These are phyloP conservation scores for Alternaria dauci DNA, from an alignment of 2,329 filamentous ascomycete species.

Conservation along the genomic window DNA sequence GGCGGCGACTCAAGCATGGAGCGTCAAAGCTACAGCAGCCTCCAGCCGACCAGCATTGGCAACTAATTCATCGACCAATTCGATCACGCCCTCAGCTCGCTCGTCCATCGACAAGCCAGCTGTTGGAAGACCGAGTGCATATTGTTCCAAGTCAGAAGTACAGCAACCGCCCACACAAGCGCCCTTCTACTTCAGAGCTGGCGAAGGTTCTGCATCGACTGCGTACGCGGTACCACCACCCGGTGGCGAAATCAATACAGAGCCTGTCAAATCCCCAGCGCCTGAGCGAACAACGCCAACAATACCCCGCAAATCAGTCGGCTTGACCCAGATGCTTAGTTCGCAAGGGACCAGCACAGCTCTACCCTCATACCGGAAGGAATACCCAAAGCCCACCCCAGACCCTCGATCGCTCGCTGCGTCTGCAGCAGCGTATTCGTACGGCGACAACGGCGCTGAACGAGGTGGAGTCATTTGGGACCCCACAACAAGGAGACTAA, in stretches of 20 bases:
- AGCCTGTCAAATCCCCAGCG: slow-evolving; percentile 20
- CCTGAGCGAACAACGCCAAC: slow-evolving; percentile 22
- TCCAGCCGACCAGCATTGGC: slow-evolving; percentile 27
- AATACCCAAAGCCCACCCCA: slow-evolving; percentile 52
- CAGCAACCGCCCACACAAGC: slow-evolving; percentile 24
- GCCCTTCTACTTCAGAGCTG: slow-evolving; percentile 38
- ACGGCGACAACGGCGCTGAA: slow-evolving; percentile 32
- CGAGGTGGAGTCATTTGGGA: slow-evolving; percentile 26
- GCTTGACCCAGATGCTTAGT: slow-evolving; percentile 16
- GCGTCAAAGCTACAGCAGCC: slow-evolving; percentile 40
- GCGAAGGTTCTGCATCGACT: slow-evolving; percentile 26
- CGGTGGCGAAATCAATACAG: slow-evolving; percentile 19
- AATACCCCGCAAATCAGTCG: slow-evolving; percentile 34
- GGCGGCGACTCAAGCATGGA: slow-evolving; percentile 71
- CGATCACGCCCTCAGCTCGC: slow-evolving; percentile 33
- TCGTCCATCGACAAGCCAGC: slow-evolving; percentile 42
- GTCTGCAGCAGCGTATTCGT: slow-evolving; percentile 45
- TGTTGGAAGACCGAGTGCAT: slow-evolving; percentile 28
- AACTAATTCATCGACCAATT: slow-evolving; percentile 25
- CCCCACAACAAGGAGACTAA: slow-evolving; percentile 19
- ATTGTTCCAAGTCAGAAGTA: slow-evolving; percentile 20
- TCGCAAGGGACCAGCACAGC: slow-evolving; percentile 19
- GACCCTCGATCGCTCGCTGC: slow-evolving; percentile 38
- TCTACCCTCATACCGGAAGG: slow-evolving; percentile 58
- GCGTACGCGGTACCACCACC: slow-evolving; percentile 27